These are phyloP conservation scores for Pelagophyceae sp. DNA, from an alignment of 352 stramenopile species.

Conservation along the genomic window DNA sequence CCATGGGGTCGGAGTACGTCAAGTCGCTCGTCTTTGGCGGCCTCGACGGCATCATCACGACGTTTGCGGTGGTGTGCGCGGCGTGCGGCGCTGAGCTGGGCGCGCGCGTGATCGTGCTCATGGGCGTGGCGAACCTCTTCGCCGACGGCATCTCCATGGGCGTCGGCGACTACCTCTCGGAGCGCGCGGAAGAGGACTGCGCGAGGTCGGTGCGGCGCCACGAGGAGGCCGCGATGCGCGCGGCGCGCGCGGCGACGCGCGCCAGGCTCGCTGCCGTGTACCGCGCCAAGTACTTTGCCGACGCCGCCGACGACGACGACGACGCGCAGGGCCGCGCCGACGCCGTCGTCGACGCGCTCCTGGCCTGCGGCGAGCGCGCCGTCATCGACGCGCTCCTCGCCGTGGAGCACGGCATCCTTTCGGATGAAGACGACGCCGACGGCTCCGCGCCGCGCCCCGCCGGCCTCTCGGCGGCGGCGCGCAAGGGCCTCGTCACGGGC, in stretches of 20 bases:
- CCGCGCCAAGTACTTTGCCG: too few relatives aligned
- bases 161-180: conserved; percentile 84
- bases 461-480: conserved; percentile 50
- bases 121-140: conserved; percentile 84
- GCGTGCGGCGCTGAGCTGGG: conserved; percentile 76
- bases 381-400: conserved; percentile 95
- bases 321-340: conserved; percentile 69
- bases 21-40: conserved; percentile 1
- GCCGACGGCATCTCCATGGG: conserved; percentile 87
- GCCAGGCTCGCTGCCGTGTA: too few relatives aligned
- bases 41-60: conserved; percentile 90
- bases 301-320: conserved; percentile 90
- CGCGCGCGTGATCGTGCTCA: conserved; percentile 80
- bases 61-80: conserved; percentile 85
- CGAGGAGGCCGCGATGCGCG: conserved; percentile 86
- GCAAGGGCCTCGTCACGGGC: conserved; percentile 55
- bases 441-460: too few relatives aligned
- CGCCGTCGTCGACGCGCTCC: conserved; percentile 79
- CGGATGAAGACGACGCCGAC: conserved; percentile 79
- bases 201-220: conserved; percentile 76
- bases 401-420: conserved; percentile 85
- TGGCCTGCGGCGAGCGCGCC: conserved; percentile 90
- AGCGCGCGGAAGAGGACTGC: conserved; percentile 80
- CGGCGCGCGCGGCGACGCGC: too few relatives aligned
- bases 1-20: too few relatives aligned